These are phyloP conservation scores for Vigna reflexopilosa DNA, from an alignment of 306 rosid species.

Conservation along the genomic window DNA sequence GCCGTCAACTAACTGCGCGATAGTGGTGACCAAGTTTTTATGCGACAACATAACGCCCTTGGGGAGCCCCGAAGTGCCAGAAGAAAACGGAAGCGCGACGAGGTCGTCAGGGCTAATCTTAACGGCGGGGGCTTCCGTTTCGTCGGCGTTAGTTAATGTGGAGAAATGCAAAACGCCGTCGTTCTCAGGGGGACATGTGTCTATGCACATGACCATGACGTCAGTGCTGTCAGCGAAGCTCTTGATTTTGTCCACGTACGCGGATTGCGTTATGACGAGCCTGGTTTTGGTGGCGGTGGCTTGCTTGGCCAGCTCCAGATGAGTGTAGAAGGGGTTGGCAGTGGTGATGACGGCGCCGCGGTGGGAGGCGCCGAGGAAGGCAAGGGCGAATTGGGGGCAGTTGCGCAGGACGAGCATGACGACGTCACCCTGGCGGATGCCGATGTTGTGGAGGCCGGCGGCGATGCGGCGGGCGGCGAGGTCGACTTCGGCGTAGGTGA, in stretches of 20 bases:
- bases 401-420: slow-evolving; percentile 86
- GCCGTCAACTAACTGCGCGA: slow-evolving; percentile 78
- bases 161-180: slow-evolving; percentile 43
- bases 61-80: slow-evolving; percentile 78
- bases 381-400: slow-evolving; percentile 70
- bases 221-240: slow-evolving; percentile 43
- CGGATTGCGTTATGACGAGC: slow-evolving; percentile 62
- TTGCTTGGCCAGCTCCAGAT: slow-evolving; percentile 67
- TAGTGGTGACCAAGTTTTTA: slow-evolving; percentile 64
- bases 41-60: slow-evolving; percentile 90
- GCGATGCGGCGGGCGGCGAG: slow-evolving; percentile 60
- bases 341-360: slow-evolving; percentile 69
- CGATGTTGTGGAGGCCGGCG: slow-evolving; percentile 63
- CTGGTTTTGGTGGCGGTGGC: slow-evolving; percentile 55
- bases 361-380: slow-evolving; percentile 75
- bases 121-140: slow-evolving; percentile 56
- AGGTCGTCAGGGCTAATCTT: slow-evolving; percentile 69
- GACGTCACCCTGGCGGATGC: slow-evolving; percentile 70
- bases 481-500: slow-evolving; percentile 66
- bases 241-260: slow-evolving; percentile 54
- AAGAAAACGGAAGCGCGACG: slow-evolving; percentile 82
- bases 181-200: slow-evolving; percentile 30
- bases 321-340: slow-evolving; percentile 75
- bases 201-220: slow-evolving; percentile 52
- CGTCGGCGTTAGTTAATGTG: slow-evolving; percentile 50